Evolutionary conservation across 192 early-diverging fungal species (phyloP), one percentile per base, ranked within the genome.

Genomic region (Rhizoclosmatium sp.): DNA sequence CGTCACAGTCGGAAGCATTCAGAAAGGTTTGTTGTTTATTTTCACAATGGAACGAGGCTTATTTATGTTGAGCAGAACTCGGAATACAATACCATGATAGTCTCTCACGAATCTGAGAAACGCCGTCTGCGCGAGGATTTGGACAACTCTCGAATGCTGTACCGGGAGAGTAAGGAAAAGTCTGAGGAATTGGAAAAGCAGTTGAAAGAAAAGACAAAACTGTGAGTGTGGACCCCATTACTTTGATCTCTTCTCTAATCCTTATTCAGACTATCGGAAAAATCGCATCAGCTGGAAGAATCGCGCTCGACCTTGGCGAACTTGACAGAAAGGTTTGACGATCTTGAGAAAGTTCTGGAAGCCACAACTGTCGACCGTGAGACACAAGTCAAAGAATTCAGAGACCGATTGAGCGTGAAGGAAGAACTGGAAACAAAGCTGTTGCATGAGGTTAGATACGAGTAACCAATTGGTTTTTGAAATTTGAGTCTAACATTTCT

Each of bases 341-440:
- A 75, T n/a, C 21, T 41, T 7, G 72, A 75, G 62, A 21, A 46
- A 23, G 31, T 62, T 16, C 14, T 75, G 42, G 72, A 75, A 48
- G 41, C 56, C 1, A 62, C 72, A 45, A 75, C 41, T 14, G 2
- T 75, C 4, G 46, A 75, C 14, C 10, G 23, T n/a, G 72, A 75
- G 42, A 41, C 7, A n/a, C 58, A 62, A 42, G 5, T 75, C n/a
- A 64, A n/a, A 4, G 72, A 75, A 7, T 47, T 49, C 40, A 75
- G 44, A 40, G 45, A 75, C n/a, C 58, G 61, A n/a, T 64, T 75
- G 58, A 56, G 10, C 21, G 58, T 75, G 59, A 75, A 59, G 59
- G 72, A 75, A 46, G 72, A 75, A 19, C n/a, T 64, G 41, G 72
- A 75, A 44, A n/a, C 23, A 45, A 75, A 64, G 72, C 59, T 75